Conservation (phyloP, 257 asterid genomes). For the Nemophila menziesii region DNA sequence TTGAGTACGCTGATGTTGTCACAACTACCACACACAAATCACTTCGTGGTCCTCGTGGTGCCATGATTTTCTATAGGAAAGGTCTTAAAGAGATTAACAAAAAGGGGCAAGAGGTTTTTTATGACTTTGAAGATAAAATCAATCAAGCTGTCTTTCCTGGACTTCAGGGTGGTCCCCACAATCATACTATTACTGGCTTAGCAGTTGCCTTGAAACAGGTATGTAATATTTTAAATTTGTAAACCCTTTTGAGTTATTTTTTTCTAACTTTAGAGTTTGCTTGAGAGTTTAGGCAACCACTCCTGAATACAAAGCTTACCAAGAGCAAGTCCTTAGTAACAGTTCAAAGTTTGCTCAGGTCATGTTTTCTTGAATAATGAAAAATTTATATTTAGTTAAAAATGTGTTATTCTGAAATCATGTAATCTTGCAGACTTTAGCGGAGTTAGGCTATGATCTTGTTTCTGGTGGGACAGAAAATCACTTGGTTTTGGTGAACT, state of each 20-base stretch:
- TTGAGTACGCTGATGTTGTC: constrained; percentile 82
- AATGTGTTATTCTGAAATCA: constrained; percentile 2
- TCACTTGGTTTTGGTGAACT: constrained; percentile 71
- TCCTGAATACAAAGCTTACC: constrained; percentile 82
- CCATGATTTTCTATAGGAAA: constrained; percentile 86
- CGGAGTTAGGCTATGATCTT: constrained; percentile 52
- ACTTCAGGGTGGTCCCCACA: constrained; percentile 99
- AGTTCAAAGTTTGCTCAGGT: constrained; percentile 72
- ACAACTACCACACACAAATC: constrained; percentile 99
- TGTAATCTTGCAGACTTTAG: constrained; percentile 42
- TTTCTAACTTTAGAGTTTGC: background rate
- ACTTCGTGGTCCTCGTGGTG: constrained; percentile 86
- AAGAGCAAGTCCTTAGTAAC: constrained; percentile 81
- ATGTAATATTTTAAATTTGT: background rate
- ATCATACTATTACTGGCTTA: constrained; percentile 89
- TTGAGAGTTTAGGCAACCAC: constrained; percentile 45
- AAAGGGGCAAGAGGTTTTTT: constrained; percentile 68
- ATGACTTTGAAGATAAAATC: constrained; percentile 84
- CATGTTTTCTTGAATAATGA: background rate
- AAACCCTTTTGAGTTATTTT: background rate
- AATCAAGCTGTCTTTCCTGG: constrained; percentile 99
- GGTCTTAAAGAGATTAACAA: constrained; percentile 63
- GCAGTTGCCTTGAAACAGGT: constrained; percentile 97
- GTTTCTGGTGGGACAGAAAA: constrained; percentile 91
- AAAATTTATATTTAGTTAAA: background rate